Evolutionary conservation across 495 filamentous ascomycete genomes (phyloP).

Genomic region (Corynascus novoguineensis): DNA sequence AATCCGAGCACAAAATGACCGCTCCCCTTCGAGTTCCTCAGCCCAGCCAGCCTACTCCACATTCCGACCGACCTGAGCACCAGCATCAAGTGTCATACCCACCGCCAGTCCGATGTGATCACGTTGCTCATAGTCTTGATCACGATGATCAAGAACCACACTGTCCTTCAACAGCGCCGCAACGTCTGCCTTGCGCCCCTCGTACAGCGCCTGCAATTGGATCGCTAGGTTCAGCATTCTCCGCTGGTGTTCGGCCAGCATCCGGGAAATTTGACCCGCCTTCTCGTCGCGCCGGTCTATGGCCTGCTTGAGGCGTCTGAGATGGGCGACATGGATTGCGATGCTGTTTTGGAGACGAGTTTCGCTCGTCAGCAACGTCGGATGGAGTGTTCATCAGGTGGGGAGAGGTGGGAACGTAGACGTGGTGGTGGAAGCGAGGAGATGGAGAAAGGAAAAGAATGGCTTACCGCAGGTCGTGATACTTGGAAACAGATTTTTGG

Average conservation of each 20-base stretch:
- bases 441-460: background rate
- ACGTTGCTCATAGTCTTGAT: background rate
- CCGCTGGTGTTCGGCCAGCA: constrained; percentile 22
- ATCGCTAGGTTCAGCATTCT: constrained; percentile 22
- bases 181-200: constrained; percentile 22
- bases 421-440: background rate
- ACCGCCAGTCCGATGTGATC: too few relatives aligned
- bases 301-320: constrained; percentile 15
- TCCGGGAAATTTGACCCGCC: constrained; percentile 16
- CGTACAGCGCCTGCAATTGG: constrained; percentile 25
- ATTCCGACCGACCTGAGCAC: background rate
- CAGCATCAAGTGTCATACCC: background rate
- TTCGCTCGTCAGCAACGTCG: too few relatives aligned
- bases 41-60: background rate
- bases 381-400: background rate
- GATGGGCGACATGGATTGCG: background rate
- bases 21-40: background rate
- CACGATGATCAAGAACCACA: background rate
- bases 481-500: constrained; percentile 19
- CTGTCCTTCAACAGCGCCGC: background rate
- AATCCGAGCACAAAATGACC: background rate
- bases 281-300: constrained; percentile 22
- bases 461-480: constrained; percentile 19
- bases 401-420: background rate
- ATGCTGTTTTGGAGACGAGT: background rate